Conservation (phyloP, 2,329 filamentous ascomycete genomes). For the Biscogniauxia sp. region DNA sequence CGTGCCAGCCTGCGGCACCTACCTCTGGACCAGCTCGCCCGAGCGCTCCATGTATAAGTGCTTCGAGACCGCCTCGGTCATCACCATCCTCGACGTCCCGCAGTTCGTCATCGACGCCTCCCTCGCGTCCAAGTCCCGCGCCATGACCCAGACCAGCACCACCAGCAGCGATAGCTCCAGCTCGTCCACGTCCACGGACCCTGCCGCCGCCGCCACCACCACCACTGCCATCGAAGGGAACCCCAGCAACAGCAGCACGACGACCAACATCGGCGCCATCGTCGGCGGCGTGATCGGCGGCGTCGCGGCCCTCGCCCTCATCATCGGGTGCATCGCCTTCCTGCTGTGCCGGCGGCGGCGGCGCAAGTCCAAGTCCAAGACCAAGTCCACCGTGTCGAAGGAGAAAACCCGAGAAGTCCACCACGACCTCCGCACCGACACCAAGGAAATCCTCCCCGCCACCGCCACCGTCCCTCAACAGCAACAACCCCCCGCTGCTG, state of each 20-base stretch:
- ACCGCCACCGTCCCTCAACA: too few relatives aligned
- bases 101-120: constrained; percentile 34
- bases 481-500: too few relatives aligned
- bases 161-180: neutral
- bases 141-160: constrained; percentile 8
- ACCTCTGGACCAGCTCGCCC: constrained; percentile 36
- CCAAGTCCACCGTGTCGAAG: constrained; percentile 3
- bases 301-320: constrained; percentile 21
- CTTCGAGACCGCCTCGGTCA: constrained; percentile 24
- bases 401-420: constrained; percentile 17
- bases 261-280: constrained; percentile 27
- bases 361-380: constrained; percentile 10
- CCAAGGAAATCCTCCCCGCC: neutral
- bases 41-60: constrained; percentile 38
- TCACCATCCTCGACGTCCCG: constrained; percentile 36
- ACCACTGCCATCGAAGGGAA: neutral
- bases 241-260: neutral
- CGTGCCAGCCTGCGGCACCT: constrained; percentile 35
- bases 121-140: constrained; percentile 21
- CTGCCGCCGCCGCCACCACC: neutral
- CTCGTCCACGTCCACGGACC: neutral
- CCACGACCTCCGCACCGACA: neutral
- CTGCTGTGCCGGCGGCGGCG: constrained; percentile 22
- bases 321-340: constrained; percentile 21
- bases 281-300: constrained; percentile 33